Base-by-base conservation (phyloP, 1,284 basidiomycete species). In the Ustilago cynodontis region DNA sequence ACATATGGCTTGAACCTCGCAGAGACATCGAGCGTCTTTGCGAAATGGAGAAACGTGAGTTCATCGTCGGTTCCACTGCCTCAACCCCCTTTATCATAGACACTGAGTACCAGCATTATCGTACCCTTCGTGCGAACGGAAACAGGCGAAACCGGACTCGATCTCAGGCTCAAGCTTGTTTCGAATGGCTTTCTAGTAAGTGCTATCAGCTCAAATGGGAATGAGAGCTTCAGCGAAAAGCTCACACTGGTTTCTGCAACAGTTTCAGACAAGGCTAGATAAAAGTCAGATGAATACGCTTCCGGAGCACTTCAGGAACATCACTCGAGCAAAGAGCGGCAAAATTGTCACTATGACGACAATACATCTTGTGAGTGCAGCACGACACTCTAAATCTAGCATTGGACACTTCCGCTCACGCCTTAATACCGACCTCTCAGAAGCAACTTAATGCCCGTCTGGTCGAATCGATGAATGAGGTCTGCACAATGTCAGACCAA, bases 381-480 rank as follows among this genome's bases (percentile, higher is more conserved):
- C 2, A 18, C 4, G 24, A 14, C 16, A 7, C 22, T 0, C 0
- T 20, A 16, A 5, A 55, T 18, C 37, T 20, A 29, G 20, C n/a
- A 43, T 43, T n/a, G 7, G 41, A 18, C 20, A 20, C 4, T 20
- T 52, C 13, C 29, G 6, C 22, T 31, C 6, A 33, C 9, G 29
- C 28, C 4, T 10, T 8, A 4, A 14, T n/a, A 5, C 18, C 13
- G 16, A n/a, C 13, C 4, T 14, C n/a, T n/a, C 55, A 79, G 75
- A 93, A 93, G 85, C 93, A 94, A 83, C 88, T 93, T 86, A 94
- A 94, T 80, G 91, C 92, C 0, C 87, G 93, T 59, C 91, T 93
- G 90, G 92, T 92, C 79, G 93, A 94, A 80, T 91, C 92, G 0
- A 86, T 94, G 24, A 92, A 93, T 65, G 93, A 94, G 84, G 90